Conservation (phyloP, 371 early-diverging fungal species). For the Actinomucor elegans region DNA sequence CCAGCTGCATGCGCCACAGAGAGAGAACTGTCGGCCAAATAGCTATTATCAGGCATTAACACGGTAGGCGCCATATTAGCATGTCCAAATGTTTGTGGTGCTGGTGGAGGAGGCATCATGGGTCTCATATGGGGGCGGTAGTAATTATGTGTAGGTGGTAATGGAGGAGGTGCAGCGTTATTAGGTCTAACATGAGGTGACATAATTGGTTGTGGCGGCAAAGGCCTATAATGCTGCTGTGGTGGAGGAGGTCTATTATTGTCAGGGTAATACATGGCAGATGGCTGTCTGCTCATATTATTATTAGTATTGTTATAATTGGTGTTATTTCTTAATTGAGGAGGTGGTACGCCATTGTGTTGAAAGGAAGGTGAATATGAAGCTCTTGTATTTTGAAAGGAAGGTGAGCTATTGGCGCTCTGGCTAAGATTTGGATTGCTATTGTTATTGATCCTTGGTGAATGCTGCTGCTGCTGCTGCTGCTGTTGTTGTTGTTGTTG, state of each 20-base stretch:
- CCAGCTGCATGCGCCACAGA: constrained; percentile 34
- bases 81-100: background rate
- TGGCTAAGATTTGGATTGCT: too few species aligned
- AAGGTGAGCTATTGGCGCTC: background rate
- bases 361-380: constrained; percentile 7
- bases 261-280: constrained; percentile 1
- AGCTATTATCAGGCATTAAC: constrained; percentile 8
- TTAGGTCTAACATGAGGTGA: constrained; percentile 1
- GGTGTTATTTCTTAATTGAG: background rate
- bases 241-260: constrained; percentile 1
- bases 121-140: background rate
- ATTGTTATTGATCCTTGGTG: constrained; percentile 2
- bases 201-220: background rate
- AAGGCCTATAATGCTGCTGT: constrained; percentile 5
- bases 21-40: constrained; percentile 42
- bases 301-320: background rate
- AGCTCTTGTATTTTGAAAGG: background rate
- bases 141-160: constrained; percentile 5
- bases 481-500: background rate
- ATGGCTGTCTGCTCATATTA: constrained; percentile 3
- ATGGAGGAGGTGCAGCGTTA: constrained; percentile 7
- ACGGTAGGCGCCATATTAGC: background rate
- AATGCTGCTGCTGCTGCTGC: background rate
- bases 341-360: constrained; percentile 1
- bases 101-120: background rate